phyloP scores from a whole-genome alignment of 169 alveolate genomes.

The Plasmodium sp. region DNA sequence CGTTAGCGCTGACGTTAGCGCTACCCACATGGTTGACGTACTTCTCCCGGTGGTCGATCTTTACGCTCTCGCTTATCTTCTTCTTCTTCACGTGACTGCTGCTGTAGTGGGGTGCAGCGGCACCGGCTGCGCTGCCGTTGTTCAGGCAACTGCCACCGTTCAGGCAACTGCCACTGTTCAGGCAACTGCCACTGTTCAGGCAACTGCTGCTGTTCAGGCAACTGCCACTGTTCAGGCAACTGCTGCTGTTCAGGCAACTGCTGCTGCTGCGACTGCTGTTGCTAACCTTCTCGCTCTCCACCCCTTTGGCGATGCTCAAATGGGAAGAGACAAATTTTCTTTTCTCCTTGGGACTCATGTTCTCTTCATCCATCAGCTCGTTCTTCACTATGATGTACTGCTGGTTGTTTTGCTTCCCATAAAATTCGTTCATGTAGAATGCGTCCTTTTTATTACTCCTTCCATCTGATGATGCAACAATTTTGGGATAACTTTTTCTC shows the following conservation, averaged over 20 bases:
- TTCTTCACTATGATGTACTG: not conserved
- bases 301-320: not conserved
- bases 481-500: not conserved
- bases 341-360: not conserved
- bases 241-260: not conserved
- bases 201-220: no score
- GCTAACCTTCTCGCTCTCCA: not conserved
- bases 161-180: no score
- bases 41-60: not conserved
- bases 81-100: not conserved
- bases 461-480: not conserved
- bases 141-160: not conserved
- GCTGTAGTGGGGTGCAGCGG: not conserved
- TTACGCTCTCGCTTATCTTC: not conserved
- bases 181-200: no score
- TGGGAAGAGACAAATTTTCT: not conserved
- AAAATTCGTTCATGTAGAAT: not conserved
- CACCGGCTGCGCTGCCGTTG: not conserved
- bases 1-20: not conserved
- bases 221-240: no score
- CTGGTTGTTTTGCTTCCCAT: not conserved
- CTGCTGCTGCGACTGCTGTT: conserved; percentile 13
- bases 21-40: not conserved
- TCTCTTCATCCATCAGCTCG: not conserved
- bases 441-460: not conserved